A percentile compares a stretch with the other conserved stretches of the same genome.
These are phyloP conservation scores for Rauvolfia tetraphylla DNA, from an alignment of 257 asterid genomes.

Conservation along the genomic window DNA sequence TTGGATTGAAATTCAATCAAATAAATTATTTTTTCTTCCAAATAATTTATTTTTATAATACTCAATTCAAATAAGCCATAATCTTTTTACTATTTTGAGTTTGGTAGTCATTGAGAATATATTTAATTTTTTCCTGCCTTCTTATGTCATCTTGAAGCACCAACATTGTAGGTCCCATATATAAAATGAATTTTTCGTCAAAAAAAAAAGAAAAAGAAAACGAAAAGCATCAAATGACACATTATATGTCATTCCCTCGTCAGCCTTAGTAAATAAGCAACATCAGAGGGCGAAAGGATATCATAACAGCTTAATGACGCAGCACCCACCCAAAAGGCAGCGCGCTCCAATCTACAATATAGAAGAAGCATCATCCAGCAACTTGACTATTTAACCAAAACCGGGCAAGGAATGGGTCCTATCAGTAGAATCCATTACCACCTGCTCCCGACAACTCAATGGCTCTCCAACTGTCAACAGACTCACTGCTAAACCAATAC, in stretches of 20 bases:
- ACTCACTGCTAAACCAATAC: constrained; percentile 5
- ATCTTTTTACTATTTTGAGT: too few species aligned
- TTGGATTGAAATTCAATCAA: too few species aligned
- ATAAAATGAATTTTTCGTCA: too few species aligned
- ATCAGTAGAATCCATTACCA: constrained; percentile 15
- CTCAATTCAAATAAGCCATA: too few species aligned
- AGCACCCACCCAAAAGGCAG: constrained; percentile 11
- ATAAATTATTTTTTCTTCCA: too few species aligned
- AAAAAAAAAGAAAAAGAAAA: not conserved
- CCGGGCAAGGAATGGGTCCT: constrained; percentile 7
- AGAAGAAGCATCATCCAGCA: constrained; percentile 12
- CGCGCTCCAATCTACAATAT: constrained; percentile 12
- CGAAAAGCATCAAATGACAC: not conserved
- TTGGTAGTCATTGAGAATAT: too few species aligned
- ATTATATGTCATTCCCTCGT: constrained; percentile 7
- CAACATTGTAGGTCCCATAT: too few species aligned
- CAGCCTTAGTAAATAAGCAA: not conserved
- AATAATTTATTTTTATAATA: too few species aligned
- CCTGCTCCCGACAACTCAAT: constrained; percentile 12
- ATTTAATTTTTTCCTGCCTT: too few species aligned
- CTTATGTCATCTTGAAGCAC: too few species aligned
- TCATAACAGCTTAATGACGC: not conserved
- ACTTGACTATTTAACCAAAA: constrained; percentile 10
- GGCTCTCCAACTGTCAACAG: constrained; percentile 2
- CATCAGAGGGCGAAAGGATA: not conserved